A percentile compares a stretch with the other conserved stretches of the same genome.
These are phyloP conservation scores for Neophaeococcomyces mojaviensis DNA, from an alignment of 2,329 filamentous ascomycete species.

Conservation along the genomic window DNA sequence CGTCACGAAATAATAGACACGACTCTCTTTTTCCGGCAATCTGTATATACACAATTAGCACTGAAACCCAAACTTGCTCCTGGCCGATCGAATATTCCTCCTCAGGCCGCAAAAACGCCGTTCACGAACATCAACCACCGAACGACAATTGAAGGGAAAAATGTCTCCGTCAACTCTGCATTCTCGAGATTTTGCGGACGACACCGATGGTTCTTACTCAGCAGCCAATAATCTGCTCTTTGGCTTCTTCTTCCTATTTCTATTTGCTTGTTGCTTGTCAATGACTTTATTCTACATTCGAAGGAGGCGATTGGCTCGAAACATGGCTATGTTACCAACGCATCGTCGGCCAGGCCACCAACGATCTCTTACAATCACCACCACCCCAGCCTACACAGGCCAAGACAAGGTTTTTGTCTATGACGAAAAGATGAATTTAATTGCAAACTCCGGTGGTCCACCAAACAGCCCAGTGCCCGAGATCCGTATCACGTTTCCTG, in stretches of 20 bases:
- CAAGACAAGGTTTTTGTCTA: constrained; percentile 68
- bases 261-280: constrained; percentile 62
- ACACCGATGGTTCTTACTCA: constrained; percentile 45
- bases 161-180: constrained; percentile 8
- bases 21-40: no score
- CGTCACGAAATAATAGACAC: background rate
- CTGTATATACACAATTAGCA: background rate
- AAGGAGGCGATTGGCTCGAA: constrained; percentile 48
- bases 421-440: constrained; percentile 70
- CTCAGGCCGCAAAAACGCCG: no score
- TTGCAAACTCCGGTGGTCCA: constrained; percentile 66
- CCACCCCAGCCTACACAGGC: constrained; percentile 43
- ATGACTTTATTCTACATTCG: constrained; percentile 66
- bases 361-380: constrained; percentile 52
- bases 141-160: background rate
- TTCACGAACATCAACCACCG: no score
- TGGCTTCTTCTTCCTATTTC: constrained; percentile 67
- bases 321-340: constrained; percentile 55
- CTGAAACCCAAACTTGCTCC: no score
- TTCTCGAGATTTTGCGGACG: constrained; percentile 19
- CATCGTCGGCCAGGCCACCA: constrained; percentile 55
- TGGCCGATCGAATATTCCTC: no score
- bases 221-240: constrained; percentile 67
- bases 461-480: constrained; percentile 82
- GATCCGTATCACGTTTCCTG: constrained; percentile 97